Conservation (phyloP, 73 alveolate genomes). For the Paramecium octaurelia region DNA sequence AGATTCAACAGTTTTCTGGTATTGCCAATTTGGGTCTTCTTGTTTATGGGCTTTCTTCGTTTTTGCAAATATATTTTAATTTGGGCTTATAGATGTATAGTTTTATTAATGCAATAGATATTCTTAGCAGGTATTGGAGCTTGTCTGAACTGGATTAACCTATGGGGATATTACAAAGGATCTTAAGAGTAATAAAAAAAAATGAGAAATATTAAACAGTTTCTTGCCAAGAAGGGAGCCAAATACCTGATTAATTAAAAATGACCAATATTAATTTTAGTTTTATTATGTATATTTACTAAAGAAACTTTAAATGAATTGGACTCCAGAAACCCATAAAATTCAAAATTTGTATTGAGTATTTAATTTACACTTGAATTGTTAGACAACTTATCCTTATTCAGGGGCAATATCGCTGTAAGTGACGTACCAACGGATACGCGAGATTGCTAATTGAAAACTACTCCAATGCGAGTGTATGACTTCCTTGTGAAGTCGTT, state of each 20-base stretch:
- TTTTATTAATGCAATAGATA: background rate
- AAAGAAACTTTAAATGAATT: background rate
- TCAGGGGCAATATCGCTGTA: conserved; percentile 60
- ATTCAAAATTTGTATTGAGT: background rate
- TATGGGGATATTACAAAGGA: conserved; percentile 31
- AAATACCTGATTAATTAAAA: conserved; percentile 8
- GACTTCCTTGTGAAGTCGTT: conserved; percentile 23
- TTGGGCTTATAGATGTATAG: conserved; percentile 26
- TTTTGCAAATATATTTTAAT: background rate
- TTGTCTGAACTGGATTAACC: conserved; percentile 20
- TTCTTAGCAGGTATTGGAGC: conserved; percentile 43
- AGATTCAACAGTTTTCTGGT: conserved; percentile 38
- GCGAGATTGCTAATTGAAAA: conserved; percentile 57
- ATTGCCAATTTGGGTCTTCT: background rate
- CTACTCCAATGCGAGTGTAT: conserved; percentile 48
- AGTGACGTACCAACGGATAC: conserved; percentile 57
- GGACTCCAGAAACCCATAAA: conserved; percentile 21
- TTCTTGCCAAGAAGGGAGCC: background rate
- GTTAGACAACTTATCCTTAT: background rate
- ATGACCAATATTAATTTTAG: background rate
- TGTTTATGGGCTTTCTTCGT: conserved; percentile 12
- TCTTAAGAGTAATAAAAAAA: conserved; percentile 30
- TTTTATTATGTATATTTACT: background rate
- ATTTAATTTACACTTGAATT: background rate
- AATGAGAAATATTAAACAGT: conserved; percentile 2